A percentile compares a stretch with the other conserved stretches of the same genome.
Conservation (phyloP, 192 early-diverging fungal genomes). For the Phycomyces blakesleeanus region DNA sequence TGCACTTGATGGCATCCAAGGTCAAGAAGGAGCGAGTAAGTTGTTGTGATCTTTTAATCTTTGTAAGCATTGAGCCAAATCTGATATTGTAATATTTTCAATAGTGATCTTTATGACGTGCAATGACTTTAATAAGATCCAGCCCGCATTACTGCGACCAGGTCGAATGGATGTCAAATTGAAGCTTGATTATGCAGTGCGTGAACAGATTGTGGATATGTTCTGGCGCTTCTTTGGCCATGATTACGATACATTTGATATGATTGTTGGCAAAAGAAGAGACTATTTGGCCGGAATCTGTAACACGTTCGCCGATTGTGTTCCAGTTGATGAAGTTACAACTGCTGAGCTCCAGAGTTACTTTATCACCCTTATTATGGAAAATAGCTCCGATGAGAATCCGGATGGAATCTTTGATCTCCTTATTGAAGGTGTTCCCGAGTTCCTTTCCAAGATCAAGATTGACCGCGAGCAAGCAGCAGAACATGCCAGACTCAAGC, state of each 20-base stretch:
- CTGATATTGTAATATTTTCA: not conserved
- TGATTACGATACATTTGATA: not conserved
- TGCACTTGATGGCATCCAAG: constrained; percentile 46
- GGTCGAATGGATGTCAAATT: constrained; percentile 46
- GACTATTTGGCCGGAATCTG: not conserved
- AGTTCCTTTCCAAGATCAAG: constrained; percentile 4
- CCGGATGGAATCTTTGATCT: not conserved
- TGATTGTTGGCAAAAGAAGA: not conserved
- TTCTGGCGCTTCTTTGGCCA: constrained; percentile 32
- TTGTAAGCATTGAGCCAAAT: too few species aligned
- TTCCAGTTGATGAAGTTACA: constrained; percentile 4
- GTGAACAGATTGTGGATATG: constrained; percentile 39
- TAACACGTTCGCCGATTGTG: not conserved
- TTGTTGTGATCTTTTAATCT: not conserved
- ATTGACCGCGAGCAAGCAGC: constrained; percentile 9
- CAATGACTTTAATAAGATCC: constrained; percentile 44
- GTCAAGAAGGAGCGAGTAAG: constrained; percentile 40
- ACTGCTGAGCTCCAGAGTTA: constrained; percentile 14
- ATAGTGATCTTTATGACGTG: constrained; percentile 49
- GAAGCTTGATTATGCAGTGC: constrained; percentile 44
- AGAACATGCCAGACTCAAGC: constrained; percentile 3
- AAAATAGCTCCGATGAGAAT: constrained; percentile 6
- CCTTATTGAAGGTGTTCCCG: constrained; percentile 1
- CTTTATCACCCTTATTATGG: constrained; percentile 12
- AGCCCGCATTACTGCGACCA: constrained; percentile 47